A percentile compares a stretch with the other conserved stretches of the same genome.
Conservation (phyloP, 164 flowering plant species). For the Vitis rotundifolia region DNA sequence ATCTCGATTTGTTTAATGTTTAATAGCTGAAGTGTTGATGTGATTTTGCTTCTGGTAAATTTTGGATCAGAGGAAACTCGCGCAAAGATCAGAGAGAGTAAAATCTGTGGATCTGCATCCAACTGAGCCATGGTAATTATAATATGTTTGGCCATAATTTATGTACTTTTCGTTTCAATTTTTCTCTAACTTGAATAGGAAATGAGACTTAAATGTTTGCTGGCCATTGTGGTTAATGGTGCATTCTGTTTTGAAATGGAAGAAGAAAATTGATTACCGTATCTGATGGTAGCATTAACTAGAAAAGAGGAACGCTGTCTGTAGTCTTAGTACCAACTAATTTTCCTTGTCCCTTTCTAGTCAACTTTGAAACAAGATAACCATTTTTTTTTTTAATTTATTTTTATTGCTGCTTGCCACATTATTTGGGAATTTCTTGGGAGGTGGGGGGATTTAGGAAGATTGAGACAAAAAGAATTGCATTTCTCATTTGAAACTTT, state of each 20-base stretch:
- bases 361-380: neutral
- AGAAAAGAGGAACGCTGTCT: no score
- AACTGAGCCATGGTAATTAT: conserved; percentile 71
- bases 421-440: neutral
- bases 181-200: neutral
- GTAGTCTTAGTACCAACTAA: no score
- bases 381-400: neutral
- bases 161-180: neutral
- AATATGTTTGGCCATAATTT: neutral
- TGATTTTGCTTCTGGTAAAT: neutral
- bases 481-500: neutral
- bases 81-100: conserved; percentile 91
- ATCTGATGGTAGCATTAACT: no score
- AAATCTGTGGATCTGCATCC: conserved; percentile 95
- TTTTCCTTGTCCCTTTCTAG: no score
- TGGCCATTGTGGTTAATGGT: no score
- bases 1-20: neutral
- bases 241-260: no score
- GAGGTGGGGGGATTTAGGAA: neutral
- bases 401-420: neutral
- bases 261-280: no score
- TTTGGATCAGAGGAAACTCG: conserved; percentile 78
- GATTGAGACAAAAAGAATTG: neutral
- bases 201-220: neutral
- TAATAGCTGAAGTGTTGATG: conserved; percentile 11